Evolutionary conservation across 2,329 filamentous ascomycete genomes (phyloP), one percentile per base, ranked within the genome.

Genomic region (Drechslerella stenobrocha): DNA sequence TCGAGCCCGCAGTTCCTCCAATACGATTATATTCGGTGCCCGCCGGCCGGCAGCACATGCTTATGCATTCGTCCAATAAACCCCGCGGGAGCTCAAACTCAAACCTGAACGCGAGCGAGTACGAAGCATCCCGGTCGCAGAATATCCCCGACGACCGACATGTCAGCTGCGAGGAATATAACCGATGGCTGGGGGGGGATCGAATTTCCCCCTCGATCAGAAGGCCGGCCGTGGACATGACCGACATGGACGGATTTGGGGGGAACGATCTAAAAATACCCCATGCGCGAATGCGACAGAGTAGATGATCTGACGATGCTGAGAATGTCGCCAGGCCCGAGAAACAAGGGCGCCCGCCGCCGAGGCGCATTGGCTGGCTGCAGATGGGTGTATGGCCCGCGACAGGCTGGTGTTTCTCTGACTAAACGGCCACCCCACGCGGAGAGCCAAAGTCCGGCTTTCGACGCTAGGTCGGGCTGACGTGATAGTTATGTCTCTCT

Each of bases 351-450:
- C 37, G 13, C 13, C 37, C 37, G 37, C 37, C 37, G 37, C 37
- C 37, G 37, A 42, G 37, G 37, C 22, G 37, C 37, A 42, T n/a
- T 42, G 37, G 18, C 15, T 8, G 18, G n/a, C 6, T 20, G 15
- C 13, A n/a, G 18, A 42, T 42, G 9, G 22, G 37, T 30, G 18
- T 20, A 7, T 18, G 4, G 15, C 15, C 15, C 4, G 13, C 4
- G 34, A 15, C 34, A 13, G 34, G 34, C 34, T 37, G 18, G 15
- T 42, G 15, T 42, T 42, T 42, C 37, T 42, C 37, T 42, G 7
- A 20, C 37, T 42, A 42, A 42, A 42, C 37, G 34, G 34, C n/a
- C 37, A 42, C 37, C 37, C 37, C 37, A 42, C 37, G 37, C 37
- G 4, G n/a, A 8, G 15, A 4, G 4, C 37, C n/a, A 42, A 42